Conservation (phyloP, 352 stramenopile genomes). For the Peronospora belbahrii region DNA sequence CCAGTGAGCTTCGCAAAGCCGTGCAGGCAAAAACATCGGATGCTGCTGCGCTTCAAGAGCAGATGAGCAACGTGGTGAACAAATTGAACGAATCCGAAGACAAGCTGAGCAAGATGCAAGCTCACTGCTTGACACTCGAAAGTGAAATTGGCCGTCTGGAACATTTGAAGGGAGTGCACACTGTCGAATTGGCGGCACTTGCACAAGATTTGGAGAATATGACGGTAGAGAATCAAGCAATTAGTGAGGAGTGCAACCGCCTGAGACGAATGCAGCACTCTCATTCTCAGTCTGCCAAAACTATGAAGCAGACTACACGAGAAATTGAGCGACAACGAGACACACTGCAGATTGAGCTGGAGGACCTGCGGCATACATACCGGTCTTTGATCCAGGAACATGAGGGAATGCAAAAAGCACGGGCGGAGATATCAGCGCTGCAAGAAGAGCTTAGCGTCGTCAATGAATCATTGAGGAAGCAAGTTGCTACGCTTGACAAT, state of each 20-base stretch:
- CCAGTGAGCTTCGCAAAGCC: slow-evolving; percentile 31
- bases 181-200: slow-evolving; percentile 53
- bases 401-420: slow-evolving; percentile 56
- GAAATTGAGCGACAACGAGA: slow-evolving; percentile 63
- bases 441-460: slow-evolving; percentile 50
- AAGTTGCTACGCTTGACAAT: slow-evolving; percentile 49
- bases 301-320: slow-evolving; percentile 47
- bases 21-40: slow-evolving; percentile 27
- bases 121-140: slow-evolving; percentile 37
- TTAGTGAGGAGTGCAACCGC: slow-evolving; percentile 71
- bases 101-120: slow-evolving; percentile 33
- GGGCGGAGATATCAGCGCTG: slow-evolving; percentile 40
- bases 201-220: slow-evolving; percentile 82
- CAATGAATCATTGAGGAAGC: slow-evolving; percentile 64
- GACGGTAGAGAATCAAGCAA: slow-evolving; percentile 79
- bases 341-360: slow-evolving; percentile 61
- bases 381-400: slow-evolving; percentile 63
- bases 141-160: slow-evolving; percentile 45
- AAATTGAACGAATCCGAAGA: slow-evolving; percentile 54
- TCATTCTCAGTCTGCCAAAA: slow-evolving; percentile 40
- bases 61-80: slow-evolving; percentile 45
- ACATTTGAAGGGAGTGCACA: slow-evolving; percentile 58
- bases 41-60: slow-evolving; percentile 43
- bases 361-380: slow-evolving; percentile 71
- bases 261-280: slow-evolving; percentile 50